Evolutionary conservation across 1,284 basidiomycete genomes (phyloP).

Genomic region (Earliella scabrosa): DNA sequence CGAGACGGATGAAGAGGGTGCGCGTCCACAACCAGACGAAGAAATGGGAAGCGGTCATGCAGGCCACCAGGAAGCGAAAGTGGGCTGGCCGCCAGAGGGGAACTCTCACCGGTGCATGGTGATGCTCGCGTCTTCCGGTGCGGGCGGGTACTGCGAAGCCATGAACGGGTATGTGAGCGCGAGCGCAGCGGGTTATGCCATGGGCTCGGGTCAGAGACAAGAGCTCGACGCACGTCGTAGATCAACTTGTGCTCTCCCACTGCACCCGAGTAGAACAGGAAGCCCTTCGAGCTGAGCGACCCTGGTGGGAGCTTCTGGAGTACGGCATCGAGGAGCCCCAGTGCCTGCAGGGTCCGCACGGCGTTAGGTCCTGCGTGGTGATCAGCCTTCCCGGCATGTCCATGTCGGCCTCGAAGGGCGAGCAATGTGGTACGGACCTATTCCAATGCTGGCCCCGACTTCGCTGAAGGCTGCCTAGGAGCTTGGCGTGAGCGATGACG

Average conservation of each 20-base stretch:
- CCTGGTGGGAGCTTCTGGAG: constrained; percentile 40
- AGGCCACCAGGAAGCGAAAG: background rate
- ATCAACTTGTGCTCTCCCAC: constrained; percentile 45
- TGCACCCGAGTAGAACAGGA: constrained; percentile 48
- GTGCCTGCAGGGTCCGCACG: constrained; percentile 44
- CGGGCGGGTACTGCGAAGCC: constrained; percentile 1
- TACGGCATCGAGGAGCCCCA: constrained; percentile 49
- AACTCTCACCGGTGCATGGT: constrained; percentile 35
- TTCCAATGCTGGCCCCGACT: constrained; percentile 56
- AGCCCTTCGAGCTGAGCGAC: constrained; percentile 37
- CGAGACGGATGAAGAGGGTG: background rate
- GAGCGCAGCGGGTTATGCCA: no score
- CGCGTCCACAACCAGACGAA: background rate
- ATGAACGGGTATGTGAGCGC: background rate
- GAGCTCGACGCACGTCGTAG: constrained; percentile 43
- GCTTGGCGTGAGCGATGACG: background rate
- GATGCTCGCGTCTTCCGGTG: constrained; percentile 34
- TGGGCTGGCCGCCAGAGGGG: background rate
- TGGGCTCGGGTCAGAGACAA: background rate
- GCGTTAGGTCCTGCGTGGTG: constrained; percentile 51
- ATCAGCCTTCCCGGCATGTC: no score
- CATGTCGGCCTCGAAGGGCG: no score
- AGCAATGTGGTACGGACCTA: constrained; percentile 49
- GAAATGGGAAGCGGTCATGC: background rate
- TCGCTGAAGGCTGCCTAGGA: constrained; percentile 49